Evolutionary conservation across 257 asterid genomes (phyloP), one percentile per base, ranked within the genome.

Genomic region (Apocynum venetum): DNA sequence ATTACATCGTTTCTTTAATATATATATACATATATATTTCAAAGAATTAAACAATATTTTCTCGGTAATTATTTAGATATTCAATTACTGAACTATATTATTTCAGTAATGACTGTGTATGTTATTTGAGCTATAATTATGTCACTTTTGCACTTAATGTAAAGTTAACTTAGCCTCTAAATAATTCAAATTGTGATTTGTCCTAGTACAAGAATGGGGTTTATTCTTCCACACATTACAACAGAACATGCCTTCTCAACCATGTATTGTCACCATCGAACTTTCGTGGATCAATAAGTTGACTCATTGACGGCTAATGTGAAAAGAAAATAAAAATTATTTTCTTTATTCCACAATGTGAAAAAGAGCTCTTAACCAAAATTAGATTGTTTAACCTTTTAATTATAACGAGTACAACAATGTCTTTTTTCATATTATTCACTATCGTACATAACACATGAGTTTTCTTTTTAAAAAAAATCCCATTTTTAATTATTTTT

Each of bases 221-320:
- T 61, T 61, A 61, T 61, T 61, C 68, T 25, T 61, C 17, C 41
- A 10, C 17, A 31, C 12, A 15, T n/a, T 65, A 65, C 71, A 67
- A 43, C 14, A 67, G 72, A 67, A 67, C 13, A 67, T 67, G 72
- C 31, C 5, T 17, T 11, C 8, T 41, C 35, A 36, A 41, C 65
- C 74, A 72, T 68, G 71, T 40, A 72, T 38, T 38, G 81, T 78
- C 77, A 71, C 65, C 43, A 71, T 71, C 77, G 47, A 20, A 47
- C 73, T 71, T 61, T 78, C 72, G 31, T 71, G 52, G 71, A 40
- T 59, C 6, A 48, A 19, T 49, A 66, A 40, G 71, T 38, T 15
- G 17, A 55, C 15, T 55, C 4, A 38, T 6, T 41, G 52, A 8
- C 35, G 51, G 72, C 51, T 4, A 40, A 41, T 38, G 25, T 65